Percentiles rank a stretch among this genome's conserved stretches.
Evolutionary conservation across 2,329 filamentous ascomycete species (phyloP).

Genomic region (Diaporthe velutina): DNA sequence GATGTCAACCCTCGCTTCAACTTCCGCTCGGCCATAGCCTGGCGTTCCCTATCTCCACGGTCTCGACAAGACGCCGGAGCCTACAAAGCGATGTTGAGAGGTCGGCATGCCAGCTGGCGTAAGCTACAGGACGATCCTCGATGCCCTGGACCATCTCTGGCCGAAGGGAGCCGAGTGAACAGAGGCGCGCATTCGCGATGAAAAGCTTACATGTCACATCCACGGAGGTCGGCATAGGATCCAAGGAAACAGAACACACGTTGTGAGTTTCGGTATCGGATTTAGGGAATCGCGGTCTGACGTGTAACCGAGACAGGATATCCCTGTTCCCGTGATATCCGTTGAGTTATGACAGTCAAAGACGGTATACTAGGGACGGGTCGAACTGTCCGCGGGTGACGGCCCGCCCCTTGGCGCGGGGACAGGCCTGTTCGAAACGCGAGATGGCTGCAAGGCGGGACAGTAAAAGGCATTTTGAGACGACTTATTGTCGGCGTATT

Average conservation of each 20-base stretch:
- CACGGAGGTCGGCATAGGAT: not conserved
- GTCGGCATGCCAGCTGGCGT: not conserved
- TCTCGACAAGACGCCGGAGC: not conserved
- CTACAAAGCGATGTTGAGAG: not conserved
- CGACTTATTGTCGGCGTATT: not conserved
- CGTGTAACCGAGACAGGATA: not conserved
- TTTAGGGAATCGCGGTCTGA: not conserved
- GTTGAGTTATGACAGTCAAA: not conserved
- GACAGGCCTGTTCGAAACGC: not conserved
- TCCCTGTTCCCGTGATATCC: not conserved
- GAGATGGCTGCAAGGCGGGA: not conserved
- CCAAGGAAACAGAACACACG: not conserved
- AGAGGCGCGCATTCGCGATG: not conserved
- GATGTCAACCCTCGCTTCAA: not conserved
- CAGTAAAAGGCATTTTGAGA: not conserved
- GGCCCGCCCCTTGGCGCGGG: not conserved
- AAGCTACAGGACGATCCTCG: not conserved
- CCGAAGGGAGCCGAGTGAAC: not conserved
- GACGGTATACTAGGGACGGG: constrained; percentile 8
- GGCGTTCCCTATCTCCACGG: not conserved
- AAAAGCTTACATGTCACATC: not conserved
- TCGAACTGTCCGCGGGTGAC: not conserved
- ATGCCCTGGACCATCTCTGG: no score
- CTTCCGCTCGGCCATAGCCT: not conserved
- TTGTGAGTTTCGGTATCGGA: constrained; percentile 1